phyloP scores from a whole-genome alignment of 2,329 filamentous ascomycete genomes.

The Fusarium chaquense region DNA sequence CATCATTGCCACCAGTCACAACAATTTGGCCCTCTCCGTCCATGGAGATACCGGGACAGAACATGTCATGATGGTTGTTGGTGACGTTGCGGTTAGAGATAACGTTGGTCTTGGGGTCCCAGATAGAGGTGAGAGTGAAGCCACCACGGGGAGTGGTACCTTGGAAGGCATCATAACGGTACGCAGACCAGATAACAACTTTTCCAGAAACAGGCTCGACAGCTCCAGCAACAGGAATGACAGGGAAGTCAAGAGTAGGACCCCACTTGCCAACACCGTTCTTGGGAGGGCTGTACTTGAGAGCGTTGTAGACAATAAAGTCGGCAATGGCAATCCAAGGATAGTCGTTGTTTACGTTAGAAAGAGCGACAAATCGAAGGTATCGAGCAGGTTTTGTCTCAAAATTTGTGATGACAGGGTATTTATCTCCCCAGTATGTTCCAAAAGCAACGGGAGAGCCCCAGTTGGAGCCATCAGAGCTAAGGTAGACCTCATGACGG shows the following conservation, averaged over 20 bases:
- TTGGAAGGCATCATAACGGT: slow-evolving; percentile 36
- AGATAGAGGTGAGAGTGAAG: slow-evolving; percentile 37
- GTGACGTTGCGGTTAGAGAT: slow-evolving; percentile 43
- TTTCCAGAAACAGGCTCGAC: slow-evolving; percentile 37
- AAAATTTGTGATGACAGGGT: slow-evolving; percentile 34
- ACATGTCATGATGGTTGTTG: slow-evolving; percentile 66
- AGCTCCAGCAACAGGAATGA: slow-evolving; percentile 38
- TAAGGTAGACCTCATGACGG: slow-evolving; percentile 30
- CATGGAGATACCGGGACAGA: slow-evolving; percentile 67
- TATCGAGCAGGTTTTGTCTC: slow-evolving; percentile 41
- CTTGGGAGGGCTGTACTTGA: slow-evolving; percentile 27
- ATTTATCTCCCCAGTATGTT: slow-evolving; percentile 38
- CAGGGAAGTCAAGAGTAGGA: slow-evolving; percentile 36
- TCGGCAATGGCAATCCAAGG: slow-evolving; percentile 40
- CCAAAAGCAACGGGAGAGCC: slow-evolving; percentile 33
- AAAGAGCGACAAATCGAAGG: slow-evolving; percentile 29
- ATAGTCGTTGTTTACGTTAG: slow-evolving; percentile 19
- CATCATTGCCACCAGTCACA: slow-evolving; percentile 66
- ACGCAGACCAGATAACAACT: slow-evolving; percentile 40
- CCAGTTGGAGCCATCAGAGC: slow-evolving; percentile 36
- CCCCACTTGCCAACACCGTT: slow-evolving; percentile 36
- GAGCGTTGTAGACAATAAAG: slow-evolving; percentile 33
- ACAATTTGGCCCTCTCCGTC: slow-evolving; percentile 63
- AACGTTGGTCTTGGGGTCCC: slow-evolving; percentile 35
- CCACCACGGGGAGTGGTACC: slow-evolving; percentile 31